phyloP scores from a whole-genome alignment of 768 basidiomycete genomes.

The Tricholoma sp. region DNA sequence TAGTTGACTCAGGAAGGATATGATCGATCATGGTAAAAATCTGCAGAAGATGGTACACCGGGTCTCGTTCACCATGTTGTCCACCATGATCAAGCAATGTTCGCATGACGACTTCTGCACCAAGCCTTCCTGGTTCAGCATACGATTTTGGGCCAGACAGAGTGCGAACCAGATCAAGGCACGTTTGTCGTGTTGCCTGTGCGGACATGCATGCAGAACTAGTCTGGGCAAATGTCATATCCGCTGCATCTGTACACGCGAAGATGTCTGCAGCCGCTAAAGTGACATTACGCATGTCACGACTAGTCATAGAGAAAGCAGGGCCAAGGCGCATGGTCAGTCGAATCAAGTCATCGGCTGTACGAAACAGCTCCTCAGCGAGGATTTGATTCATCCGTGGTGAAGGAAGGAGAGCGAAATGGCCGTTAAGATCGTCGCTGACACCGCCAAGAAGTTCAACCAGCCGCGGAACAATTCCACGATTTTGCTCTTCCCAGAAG shows the following conservation, averaged over 20 bases:
- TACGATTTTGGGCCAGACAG: slow-evolving; percentile 31
- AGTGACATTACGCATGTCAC: slow-evolving; percentile 41
- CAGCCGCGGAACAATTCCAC: slow-evolving; percentile 54
- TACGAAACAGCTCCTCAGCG: slow-evolving; percentile 50
- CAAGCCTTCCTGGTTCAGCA: slow-evolving; percentile 31
- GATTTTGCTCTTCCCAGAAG: slow-evolving; percentile 56
- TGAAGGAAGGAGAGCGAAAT: slow-evolving; percentile 42
- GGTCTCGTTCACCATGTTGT: slow-evolving; percentile 41
- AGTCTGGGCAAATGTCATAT: slow-evolving; percentile 33
- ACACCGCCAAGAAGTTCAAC: slow-evolving; percentile 47
- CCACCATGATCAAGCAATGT: slow-evolving; percentile 49
- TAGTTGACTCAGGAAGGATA: slow-evolving; percentile 40
- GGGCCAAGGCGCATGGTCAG: slow-evolving; percentile 45
- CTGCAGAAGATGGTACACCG: slow-evolving; percentile 50
- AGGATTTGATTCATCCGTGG: slow-evolving; percentile 36
- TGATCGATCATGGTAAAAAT: slow-evolving; percentile 52
- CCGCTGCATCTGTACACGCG: slow-evolving; percentile 44
- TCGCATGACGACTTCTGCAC: slow-evolving; percentile 49
- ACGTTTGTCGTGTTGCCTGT: slow-evolving; percentile 40
- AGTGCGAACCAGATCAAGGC: slow-evolving; percentile 42
- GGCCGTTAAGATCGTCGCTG: slow-evolving; percentile 44
- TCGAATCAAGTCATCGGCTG: slow-evolving; percentile 47
- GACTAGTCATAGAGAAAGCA: slow-evolving; percentile 45
- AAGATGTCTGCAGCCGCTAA: slow-evolving; percentile 49
- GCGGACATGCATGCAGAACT: slow-evolving; percentile 38